These are phyloP conservation scores for Dothideomycetes sp. DNA, from an alignment of 2,329 filamentous ascomycete species.

Conservation along the genomic window DNA sequence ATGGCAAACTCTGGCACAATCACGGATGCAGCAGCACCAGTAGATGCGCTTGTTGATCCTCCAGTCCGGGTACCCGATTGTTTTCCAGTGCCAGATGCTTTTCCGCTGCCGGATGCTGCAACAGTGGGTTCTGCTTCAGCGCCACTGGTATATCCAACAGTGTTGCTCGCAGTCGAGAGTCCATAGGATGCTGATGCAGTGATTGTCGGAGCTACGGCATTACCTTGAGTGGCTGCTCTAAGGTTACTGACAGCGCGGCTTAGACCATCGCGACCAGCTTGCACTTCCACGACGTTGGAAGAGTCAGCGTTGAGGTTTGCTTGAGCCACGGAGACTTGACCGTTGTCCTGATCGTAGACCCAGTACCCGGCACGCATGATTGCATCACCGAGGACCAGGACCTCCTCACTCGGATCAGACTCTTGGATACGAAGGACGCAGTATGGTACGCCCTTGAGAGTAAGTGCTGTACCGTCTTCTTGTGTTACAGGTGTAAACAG, in stretches of 20 bases:
- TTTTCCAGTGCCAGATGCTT: no score
- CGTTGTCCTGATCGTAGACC: conserved; percentile 29
- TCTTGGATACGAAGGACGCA: background rate
- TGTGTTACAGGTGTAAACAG: background rate
- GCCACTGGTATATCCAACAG: conserved; percentile 1
- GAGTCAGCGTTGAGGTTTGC: conserved; percentile 13
- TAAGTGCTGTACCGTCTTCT: background rate
- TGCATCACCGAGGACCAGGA: conserved; percentile 23
- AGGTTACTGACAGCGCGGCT: background rate
- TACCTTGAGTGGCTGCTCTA: background rate
- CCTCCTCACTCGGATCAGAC: background rate
- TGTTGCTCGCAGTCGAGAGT: conserved; percentile 2
- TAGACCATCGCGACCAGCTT: background rate
- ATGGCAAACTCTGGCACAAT: no score
- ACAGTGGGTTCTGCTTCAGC: no score
- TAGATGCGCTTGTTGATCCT: no score
- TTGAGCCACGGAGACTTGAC: conserved; percentile 26
- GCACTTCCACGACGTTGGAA: background rate
- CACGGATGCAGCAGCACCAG: no score
- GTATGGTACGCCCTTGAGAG: background rate
- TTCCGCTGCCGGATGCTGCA: no score
- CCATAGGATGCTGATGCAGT: background rate
- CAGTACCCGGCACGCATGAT: conserved; percentile 28
- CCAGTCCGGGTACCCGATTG: no score
- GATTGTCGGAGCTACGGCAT: background rate